Conservation (phyloP, 208 protist species). For the Balamuthia mandrillaris region DNA sequence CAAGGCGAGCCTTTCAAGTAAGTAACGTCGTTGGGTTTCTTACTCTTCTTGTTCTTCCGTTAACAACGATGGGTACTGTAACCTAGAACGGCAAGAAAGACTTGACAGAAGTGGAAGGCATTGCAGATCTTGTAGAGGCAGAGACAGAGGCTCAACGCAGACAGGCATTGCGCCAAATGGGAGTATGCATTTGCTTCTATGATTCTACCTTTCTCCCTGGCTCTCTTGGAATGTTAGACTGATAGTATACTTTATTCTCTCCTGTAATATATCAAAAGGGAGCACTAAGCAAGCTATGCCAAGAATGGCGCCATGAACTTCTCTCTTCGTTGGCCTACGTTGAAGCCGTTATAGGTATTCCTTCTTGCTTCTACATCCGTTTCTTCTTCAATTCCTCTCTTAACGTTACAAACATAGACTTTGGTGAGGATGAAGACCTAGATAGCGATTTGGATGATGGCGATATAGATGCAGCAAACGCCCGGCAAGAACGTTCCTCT, state of each 20-base stretch:
- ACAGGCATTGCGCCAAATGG: conserved; percentile 67
- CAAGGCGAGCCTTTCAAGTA: conserved; percentile 36
- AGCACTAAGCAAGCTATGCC: conserved; percentile 43
- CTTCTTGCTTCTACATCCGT: not conserved
- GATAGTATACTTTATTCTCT: not conserved
- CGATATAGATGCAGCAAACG: not conserved
- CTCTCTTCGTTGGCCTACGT: conserved; percentile 64
- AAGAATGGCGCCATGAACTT: conserved; percentile 33
- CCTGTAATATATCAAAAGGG: conserved; percentile 42
- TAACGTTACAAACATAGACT: conserved; percentile 41
- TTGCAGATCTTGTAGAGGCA: conserved; percentile 74
- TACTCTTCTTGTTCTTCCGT: conserved; percentile 1
- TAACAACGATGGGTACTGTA: not conserved
- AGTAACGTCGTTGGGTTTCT: too few relatives aligned
- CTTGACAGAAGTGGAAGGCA: conserved; percentile 71
- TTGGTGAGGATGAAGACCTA: conserved; percentile 75
- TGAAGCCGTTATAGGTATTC: conserved; percentile 70
- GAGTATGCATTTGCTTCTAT: conserved; percentile 1
- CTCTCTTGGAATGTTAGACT: not conserved
- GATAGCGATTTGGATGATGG: conserved; percentile 34
- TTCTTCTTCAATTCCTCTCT: not conserved
- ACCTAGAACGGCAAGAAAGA: conserved; percentile 78
- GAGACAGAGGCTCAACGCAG: conserved; percentile 68
- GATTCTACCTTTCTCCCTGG: not conserved
- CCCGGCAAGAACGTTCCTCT: not conserved